phyloP scores from a whole-genome alignment of 2,329 filamentous ascomycete species.

The Cylindrodendrum hubeiense region DNA sequence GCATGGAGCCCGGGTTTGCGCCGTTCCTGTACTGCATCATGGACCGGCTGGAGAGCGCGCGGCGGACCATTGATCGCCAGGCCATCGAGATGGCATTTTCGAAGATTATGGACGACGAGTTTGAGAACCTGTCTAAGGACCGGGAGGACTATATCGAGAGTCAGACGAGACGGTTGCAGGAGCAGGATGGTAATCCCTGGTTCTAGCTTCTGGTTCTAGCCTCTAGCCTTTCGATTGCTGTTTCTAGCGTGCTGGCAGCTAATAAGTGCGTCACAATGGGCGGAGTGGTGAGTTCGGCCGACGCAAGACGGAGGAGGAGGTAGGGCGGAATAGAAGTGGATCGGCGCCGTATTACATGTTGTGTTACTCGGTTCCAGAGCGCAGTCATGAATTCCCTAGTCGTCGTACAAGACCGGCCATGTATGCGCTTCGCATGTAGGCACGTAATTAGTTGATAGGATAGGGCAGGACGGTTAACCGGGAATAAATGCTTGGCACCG shows the following conservation, averaged over 20 bases:
- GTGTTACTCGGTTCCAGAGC: too few species aligned
- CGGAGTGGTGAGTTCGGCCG: too few species aligned
- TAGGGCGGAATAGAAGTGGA: too few species aligned
- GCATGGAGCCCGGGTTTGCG: conserved; percentile 30
- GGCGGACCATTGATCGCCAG: fast-evolving
- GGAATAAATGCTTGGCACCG: neutral
- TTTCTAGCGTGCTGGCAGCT: neutral
- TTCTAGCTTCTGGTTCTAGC: conserved; percentile 1
- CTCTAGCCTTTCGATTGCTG: neutral
- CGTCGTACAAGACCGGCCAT: neutral
- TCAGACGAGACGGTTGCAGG: neutral
- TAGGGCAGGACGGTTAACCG: neutral
- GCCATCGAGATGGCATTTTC: conserved; percentile 1
- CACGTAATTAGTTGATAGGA: neutral
- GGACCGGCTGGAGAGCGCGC: conserved; percentile 11
- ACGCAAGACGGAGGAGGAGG: too few species aligned
- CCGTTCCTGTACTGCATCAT: conserved; percentile 32
- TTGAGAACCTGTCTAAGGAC: neutral
- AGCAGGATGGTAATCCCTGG: neutral
- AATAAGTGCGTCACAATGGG: too few species aligned
- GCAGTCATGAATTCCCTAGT: too few species aligned
- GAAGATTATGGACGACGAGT: conserved; percentile 27
- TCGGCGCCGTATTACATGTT: too few species aligned
- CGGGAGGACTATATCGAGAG: conserved; percentile 13
- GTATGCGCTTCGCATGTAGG: neutral